Base-by-base conservation (phyloP, 2,329 filamentous ascomycete species). In the Raffaelea ambrosiae region DNA sequence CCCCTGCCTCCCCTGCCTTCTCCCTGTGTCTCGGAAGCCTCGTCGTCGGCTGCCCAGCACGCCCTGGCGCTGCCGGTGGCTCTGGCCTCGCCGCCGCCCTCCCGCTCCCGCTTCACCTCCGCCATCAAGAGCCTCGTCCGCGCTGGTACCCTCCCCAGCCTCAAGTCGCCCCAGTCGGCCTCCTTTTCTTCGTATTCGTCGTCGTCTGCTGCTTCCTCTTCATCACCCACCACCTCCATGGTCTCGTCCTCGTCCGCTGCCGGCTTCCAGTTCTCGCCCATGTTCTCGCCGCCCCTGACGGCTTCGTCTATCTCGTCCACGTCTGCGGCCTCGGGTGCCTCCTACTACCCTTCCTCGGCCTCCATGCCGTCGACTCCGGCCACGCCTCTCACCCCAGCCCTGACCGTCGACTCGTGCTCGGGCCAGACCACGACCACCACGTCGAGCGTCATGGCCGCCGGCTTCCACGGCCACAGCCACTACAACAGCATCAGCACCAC, bases 71-170 rank as follows among this genome's bases (percentile, higher is more conserved):
- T n/a, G n/a, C n/a, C n/a, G n/a, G n/a, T n/a, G n/a, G n/a, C 53
- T 18, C 47, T 43, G 22, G n/a, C n/a, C n/a, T 51, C 10, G 49
- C 52, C 54, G 45, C 36, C 50, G 10, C 14, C 54, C 23, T 38
- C 50, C 43, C 23, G 44, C 43, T 40, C 51, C 51, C 49, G 50
- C 51, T 51, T 57, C 33, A 51, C 60, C 19, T 63, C 61, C 58
- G 62, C 65, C 18, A 54, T 71, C 44, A 66, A 62, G 50, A 64
- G 67, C 43, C 58, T 72, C 20, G 66, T 71, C 44, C 62, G 68
- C 18, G 59, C 64, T 29, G 62, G 62, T 40, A 68, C 66, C 3
- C 59, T 60, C 40, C 59, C 57, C 16, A 63, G 62, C 36, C 52
- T 54, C 26, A 50, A 51, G 9, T 54, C 53, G 7, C 33, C 46